phyloP scores from a whole-genome alignment of 2,329 filamentous ascomycete species.

The Lachnellula arida region DNA sequence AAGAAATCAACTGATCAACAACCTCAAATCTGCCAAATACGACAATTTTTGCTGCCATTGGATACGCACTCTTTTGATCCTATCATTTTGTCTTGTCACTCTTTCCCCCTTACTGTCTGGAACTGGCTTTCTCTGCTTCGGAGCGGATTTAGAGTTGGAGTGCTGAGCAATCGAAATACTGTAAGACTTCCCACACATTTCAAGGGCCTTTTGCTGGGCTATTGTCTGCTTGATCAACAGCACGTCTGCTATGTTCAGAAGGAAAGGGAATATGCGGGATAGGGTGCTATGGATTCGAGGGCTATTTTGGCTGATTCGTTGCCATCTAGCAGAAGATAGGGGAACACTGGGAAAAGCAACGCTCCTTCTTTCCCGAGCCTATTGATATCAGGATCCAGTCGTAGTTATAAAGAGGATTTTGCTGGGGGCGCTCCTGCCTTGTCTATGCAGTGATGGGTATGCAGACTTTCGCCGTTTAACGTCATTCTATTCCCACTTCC shows the following conservation, averaged over 20 bases:
- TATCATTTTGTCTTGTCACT: neutral
- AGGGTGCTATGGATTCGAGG: neutral
- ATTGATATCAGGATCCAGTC: neutral
- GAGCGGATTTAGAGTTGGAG: neutral
- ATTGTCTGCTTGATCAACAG: neutral
- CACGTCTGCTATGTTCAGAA: neutral
- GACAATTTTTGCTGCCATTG: neutral
- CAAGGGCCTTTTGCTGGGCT: neutral
- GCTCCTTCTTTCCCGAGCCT: conserved; percentile 4
- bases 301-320: conserved; percentile 21
- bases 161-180: conserved; percentile 19
- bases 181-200: conserved; percentile 9
- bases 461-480: conserved; percentile 14
- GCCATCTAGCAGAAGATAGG: conserved; percentile 21
- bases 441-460: conserved; percentile 39
- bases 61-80: neutral
- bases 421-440: conserved; percentile 15
- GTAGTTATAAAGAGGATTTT: conserved; percentile 6
- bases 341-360: conserved; percentile 16
- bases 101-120: neutral
- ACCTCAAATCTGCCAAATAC: neutral
- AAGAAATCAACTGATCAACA: neutral
- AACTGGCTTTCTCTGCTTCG: neutral
- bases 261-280: neutral
- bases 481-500: conserved; percentile 5